Conservation (phyloP, 1,284 basidiomycete species). For the Afroboletus lepidellus region DNA sequence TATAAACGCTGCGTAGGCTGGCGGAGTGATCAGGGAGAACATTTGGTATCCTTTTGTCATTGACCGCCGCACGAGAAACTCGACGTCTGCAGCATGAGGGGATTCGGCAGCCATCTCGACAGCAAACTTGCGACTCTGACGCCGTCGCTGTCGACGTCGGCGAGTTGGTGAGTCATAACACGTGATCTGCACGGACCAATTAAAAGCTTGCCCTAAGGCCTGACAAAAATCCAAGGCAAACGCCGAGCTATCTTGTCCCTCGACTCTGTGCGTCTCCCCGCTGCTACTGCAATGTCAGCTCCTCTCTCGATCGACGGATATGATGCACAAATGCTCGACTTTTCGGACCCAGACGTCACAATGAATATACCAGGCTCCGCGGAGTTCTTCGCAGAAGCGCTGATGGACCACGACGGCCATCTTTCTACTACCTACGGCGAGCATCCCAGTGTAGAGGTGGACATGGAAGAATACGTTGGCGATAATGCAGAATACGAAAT, state of each 20-base stretch:
- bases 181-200: slow-evolving; percentile 35
- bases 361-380: slow-evolving; percentile 51
- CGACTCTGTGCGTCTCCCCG: slow-evolving; percentile 15
- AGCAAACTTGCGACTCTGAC: background rate
- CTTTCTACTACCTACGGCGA: slow-evolving; percentile 31
- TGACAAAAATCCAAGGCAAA: slow-evolving; percentile 11
- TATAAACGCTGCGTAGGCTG: slow-evolving; percentile 53
- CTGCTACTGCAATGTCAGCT: slow-evolving; percentile 29
- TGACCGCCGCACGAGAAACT: slow-evolving; percentile 54
- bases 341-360: slow-evolving; percentile 59
- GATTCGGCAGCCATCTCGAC: slow-evolving; percentile 16
- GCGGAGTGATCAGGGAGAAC: slow-evolving; percentile 58
- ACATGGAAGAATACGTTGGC: slow-evolving; percentile 64
- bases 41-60: slow-evolving; percentile 66
- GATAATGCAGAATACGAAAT: slow-evolving; percentile 69
- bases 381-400: slow-evolving; percentile 53
- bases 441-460: slow-evolving; percentile 58
- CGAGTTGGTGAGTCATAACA: slow-evolving; percentile 12
- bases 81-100: slow-evolving; percentile 25
- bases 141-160: slow-evolving; percentile 10
- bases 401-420: slow-evolving; percentile 62
- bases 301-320: slow-evolving; percentile 47
- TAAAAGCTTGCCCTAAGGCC: slow-evolving; percentile 31
- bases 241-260: slow-evolving; percentile 17
- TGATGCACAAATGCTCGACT: slow-evolving; percentile 71